Evolutionary conservation across 202 grass and related monocot genomes (phyloP), one percentile per base, ranked within the genome.

Genomic region (Setaria italica): DNA sequence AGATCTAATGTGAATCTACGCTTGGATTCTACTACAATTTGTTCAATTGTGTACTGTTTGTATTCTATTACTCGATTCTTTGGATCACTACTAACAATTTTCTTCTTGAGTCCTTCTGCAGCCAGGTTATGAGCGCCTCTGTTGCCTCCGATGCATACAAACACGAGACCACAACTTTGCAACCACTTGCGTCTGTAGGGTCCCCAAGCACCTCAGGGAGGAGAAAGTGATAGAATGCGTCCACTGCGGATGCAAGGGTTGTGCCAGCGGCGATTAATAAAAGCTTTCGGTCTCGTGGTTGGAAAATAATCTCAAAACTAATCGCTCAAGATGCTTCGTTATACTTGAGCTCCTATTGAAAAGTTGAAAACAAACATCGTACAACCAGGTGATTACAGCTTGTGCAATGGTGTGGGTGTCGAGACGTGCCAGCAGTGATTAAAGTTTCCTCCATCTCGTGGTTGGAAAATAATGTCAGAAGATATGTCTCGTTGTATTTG

Each of bases 191-290:
- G 92, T 94, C 9, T 93, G 95, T 81, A 86, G 95, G 68, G 92
- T 97, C 42, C 95, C 95, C 20, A 97, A 97, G 72, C 92, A 97
- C 76, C 84, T 97, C 14, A 89, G 90, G 76, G 92, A 97, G 88
- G 92, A 94, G 86, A 91, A 91, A 30, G 92, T 94, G 9, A 97
- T 97, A 81, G 95, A 97, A 82, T 97, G 95, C 21, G 90, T 97
- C 39, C 92, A 97, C 63, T 97, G 95, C 11, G 95, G 92, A 6
- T 95, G 94, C 87, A 85, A 74, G 82, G 91, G 89, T 2, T 95
- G 94, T 67, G 91, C 87, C 12, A 93, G 94, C 43, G 87, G 94
- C 19, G 91, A 95, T 70, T 93, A 41, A 50, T 93, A 41, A 50
- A 87, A 75, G 33, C 20, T 68, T 3, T 6, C 10, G 13, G 15